Conservation (phyloP, 2,329 filamentous ascomycete species). For the Lecanicillium sp. region DNA sequence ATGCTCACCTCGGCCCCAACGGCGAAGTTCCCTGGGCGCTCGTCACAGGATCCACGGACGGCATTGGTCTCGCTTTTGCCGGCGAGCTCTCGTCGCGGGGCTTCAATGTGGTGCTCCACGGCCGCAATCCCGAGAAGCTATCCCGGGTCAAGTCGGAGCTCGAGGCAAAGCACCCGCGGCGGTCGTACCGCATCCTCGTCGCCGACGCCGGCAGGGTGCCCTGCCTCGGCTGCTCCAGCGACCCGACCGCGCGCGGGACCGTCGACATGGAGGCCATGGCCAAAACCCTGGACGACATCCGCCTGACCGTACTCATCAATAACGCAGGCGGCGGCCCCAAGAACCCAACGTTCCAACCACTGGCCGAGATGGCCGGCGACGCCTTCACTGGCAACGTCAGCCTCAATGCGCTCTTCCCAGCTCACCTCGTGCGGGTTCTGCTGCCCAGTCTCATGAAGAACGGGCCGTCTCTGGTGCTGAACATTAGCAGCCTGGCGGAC, state of each 20-base stretch:
- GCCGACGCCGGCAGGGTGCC: constrained; percentile 32
- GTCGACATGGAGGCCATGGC: constrained; percentile 20
- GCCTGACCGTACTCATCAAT: constrained; percentile 50
- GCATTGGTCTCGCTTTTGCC: constrained; percentile 47
- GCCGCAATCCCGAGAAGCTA: constrained; percentile 46
- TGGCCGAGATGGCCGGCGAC: constrained; percentile 28
- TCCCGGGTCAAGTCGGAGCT: constrained; percentile 34
- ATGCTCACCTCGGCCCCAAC: constrained; percentile 16
- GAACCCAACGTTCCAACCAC: constrained; percentile 26
- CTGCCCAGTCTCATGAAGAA: constrained; percentile 36
- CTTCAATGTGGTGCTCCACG: constrained; percentile 53
- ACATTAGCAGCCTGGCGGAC: constrained; percentile 41
- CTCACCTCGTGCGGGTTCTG: constrained; percentile 37
- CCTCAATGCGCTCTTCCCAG: constrained; percentile 44
- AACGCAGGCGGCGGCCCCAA: constrained; percentile 43
- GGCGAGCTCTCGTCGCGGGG: constrained; percentile 44
- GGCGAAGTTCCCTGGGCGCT: constrained; percentile 36
- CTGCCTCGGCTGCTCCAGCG: neutral
- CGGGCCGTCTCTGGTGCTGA: constrained; percentile 41
- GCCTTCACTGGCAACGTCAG: constrained; percentile 35
- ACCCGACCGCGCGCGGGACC: constrained; percentile 9
- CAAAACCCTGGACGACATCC: constrained; percentile 22
- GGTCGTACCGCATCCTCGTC: constrained; percentile 34
- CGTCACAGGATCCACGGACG: constrained; percentile 49
- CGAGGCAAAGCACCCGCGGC: constrained; percentile 30